phyloP scores from a whole-genome alignment of 306 rosid genomes.

The Cicer judaicum region DNA sequence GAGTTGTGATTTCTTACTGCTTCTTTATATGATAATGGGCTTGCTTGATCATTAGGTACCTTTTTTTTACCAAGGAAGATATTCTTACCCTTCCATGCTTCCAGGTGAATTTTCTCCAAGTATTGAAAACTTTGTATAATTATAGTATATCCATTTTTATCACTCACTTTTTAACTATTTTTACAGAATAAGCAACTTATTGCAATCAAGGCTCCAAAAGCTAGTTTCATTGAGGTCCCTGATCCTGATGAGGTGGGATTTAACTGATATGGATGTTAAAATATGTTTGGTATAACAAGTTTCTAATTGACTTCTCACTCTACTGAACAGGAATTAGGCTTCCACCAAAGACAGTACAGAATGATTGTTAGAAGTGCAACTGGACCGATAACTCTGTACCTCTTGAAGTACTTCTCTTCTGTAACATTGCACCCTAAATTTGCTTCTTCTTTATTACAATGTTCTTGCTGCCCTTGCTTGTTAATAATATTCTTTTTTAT shows the following conservation, averaged over 20 bases:
- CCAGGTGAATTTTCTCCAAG: conserved; percentile 60
- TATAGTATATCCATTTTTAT: conserved; percentile 33
- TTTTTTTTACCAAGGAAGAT: conserved; percentile 66
- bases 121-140: conserved; percentile 8
- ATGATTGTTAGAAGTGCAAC: conserved; percentile 75
- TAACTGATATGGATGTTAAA: conserved; percentile 41
- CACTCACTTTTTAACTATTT: conserved; percentile 45
- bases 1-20: conserved; percentile 28
- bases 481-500: neutral
- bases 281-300: conserved; percentile 6
- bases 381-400: conserved; percentile 77
- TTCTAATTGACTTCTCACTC: conserved; percentile 46
- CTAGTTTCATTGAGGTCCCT: conserved; percentile 76
- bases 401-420: conserved; percentile 63
- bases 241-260: conserved; percentile 87
- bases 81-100: conserved; percentile 70
- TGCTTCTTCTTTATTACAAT: conserved; percentile 23
- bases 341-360: conserved; percentile 65
- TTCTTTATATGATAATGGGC: conserved; percentile 41
- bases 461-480: conserved; percentile 20
- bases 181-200: conserved; percentile 73
- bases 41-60: conserved; percentile 58
- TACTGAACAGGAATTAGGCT: conserved; percentile 62
- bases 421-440: conserved; percentile 27
- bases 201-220: conserved; percentile 79